Evolutionary conservation across 371 early-diverging fungal species (phyloP), one percentile per base, ranked within the genome.

Genomic region (Actinomucor elegans): DNA sequence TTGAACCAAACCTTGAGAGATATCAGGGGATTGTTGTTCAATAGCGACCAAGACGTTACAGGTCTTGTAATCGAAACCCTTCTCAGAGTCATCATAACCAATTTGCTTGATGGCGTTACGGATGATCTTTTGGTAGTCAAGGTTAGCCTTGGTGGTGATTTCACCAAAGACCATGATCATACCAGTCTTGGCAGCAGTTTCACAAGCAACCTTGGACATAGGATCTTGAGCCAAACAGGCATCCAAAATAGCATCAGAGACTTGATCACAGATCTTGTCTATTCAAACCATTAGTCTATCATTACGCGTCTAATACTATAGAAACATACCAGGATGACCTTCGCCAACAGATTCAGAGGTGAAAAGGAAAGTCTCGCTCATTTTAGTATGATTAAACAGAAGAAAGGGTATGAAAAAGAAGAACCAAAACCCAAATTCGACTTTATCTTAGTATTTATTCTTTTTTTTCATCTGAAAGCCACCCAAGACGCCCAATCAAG

Each of bases 201-300:
- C 99, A 75, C 98, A 96, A 63, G 99, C 99, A 70, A 99, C 99
- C 87, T 96, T 94, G 79, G 98, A 94, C 80, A 94, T 83, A 47
- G 90, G 91, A 81, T 99, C 99, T 74, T 90, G 89, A 56, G 79
- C 86, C 63, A 95, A 87, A 84, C 98, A 98, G 52, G 97, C 98
- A 80, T 99, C 99, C 67, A 99, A 85, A 67, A 99, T 98, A 63
- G 98, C 96, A 79, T 99, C 97, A 48, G 92, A 91, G 69, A 96
- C 87, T 84, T 99, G 99, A 79, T 99, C 99, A 85, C 98, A 98
- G 75, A 99, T 96, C 90, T 99, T 99, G 90, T 99, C 96, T 91
- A 53, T 49, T 24, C 37, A 37, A 47, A 32, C 12, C 18, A 10
- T 20, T 21, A 43, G 1, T 14, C 34, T 8, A 20, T 15, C 15